phyloP scores from a whole-genome alignment of 2,329 filamentous ascomycete genomes.

The Aspergillus pseudoviridinutans region DNA sequence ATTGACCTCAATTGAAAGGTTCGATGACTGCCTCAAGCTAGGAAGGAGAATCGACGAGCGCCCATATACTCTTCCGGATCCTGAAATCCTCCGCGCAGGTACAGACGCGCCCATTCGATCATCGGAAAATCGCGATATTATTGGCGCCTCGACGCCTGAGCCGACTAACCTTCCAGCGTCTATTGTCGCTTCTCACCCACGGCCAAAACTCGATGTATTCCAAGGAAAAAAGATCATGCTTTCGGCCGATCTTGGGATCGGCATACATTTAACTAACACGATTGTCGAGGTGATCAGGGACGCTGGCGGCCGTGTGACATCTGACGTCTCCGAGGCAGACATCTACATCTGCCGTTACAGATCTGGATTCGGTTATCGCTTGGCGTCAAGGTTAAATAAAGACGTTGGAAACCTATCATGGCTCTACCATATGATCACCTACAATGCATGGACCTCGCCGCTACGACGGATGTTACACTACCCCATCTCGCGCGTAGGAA shows the following conservation, averaged over 20 bases:
- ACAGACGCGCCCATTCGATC: constrained; percentile 56
- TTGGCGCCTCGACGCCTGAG: constrained; percentile 60
- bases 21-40: constrained; percentile 92
- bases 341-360: constrained; percentile 86
- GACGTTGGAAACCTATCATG: constrained; percentile 90
- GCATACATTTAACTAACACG: constrained; percentile 60
- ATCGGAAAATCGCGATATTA: constrained; percentile 57
- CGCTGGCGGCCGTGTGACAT: constrained; percentile 67
- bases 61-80: constrained; percentile 81
- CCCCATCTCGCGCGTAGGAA: constrained; percentile 70
- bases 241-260: constrained; percentile 68
- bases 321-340: constrained; percentile 65
- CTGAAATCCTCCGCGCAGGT: constrained; percentile 67
- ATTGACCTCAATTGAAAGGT: constrained; percentile 52
- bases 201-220: constrained; percentile 67
- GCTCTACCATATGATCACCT: constrained; percentile 87
- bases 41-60: constrained; percentile 85
- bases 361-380: constrained; percentile 71
- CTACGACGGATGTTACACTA: constrained; percentile 83
- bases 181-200: constrained; percentile 23
- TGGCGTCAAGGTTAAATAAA: constrained; percentile 71
- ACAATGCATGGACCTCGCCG: constrained; percentile 84
- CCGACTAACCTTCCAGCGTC: constrained; percentile 39
- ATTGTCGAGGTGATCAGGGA: constrained; percentile 66
- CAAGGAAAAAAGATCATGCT: constrained; percentile 73